Base-by-base conservation (phyloP, 192 early-diverging fungal species). In the Umbelopsis ramanniana region DNA sequence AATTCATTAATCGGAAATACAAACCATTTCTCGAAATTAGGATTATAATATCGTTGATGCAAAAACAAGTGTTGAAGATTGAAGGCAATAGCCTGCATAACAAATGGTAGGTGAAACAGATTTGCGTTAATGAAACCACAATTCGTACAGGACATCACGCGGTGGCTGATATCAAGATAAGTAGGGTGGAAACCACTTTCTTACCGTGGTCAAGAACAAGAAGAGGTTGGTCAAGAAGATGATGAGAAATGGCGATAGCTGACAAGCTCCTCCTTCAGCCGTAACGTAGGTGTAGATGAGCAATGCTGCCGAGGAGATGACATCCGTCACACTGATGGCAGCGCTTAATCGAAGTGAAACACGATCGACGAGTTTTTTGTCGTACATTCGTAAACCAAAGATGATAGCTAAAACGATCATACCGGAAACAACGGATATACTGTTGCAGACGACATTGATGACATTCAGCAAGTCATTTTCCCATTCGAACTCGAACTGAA, bases 11-110 rank as follows among this genome's bases (percentile, higher is more conserved):
- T 22, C 57, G 57, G 57, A 37, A 37, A 17, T 63, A 63, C 57
- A 63, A 63, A 63, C 71, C 71, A 72, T 57, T 72, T 72, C 71
- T 72, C 71, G 52, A 72, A 57, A 19, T 37, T 55, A 6, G 71
- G 71, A 15, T 72, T 53, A 29, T 57, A 72, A 37, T 53, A 46
- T 24, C 15, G 1, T 29, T 72, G 52, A 46, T 57, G 54, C 50
- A 72, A 45, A 38, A 72, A 72, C 45, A 72, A 60, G 23, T 72
- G 55, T 46, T 60, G 71, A 12, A 72, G 54, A 60, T 72, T 72
- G 17, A 57, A 72, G 12, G 71, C 71, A 45, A 72, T 72, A 46
- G 71, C 71, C 46, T 43, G 21, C 7, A 45, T 35, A 37, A 29
- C 29, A 14, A 52, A 33, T 26, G 6, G 47, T 4, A 15, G 9